Percentiles rank a stretch among this genome's conserved stretches.
phyloP scores from a whole-genome alignment of 495 filamentous ascomycete species.

The Podospora australis region DNA sequence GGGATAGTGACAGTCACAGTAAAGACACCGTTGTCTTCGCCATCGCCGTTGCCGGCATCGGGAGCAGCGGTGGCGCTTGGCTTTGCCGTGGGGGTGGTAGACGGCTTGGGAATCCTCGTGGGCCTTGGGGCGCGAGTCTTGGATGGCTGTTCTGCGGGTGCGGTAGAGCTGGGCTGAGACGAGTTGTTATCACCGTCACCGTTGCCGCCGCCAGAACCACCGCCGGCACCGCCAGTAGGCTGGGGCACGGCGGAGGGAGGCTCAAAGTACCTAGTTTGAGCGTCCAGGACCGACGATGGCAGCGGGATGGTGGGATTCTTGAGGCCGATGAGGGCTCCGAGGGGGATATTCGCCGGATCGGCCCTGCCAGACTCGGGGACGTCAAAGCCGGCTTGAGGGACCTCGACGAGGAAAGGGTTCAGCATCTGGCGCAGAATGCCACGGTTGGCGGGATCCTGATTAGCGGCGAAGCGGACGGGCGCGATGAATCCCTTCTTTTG shows the following conservation, averaged over 20 bases:
- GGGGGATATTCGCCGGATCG: constrained; percentile 18
- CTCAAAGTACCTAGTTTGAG: constrained; percentile 1
- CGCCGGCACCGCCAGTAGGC: neutral
- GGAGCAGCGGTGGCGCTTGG: neutral
- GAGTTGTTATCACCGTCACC: neutral
- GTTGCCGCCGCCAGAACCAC: neutral
- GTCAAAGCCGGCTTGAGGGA: constrained; percentile 21
- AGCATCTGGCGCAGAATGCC: constrained; percentile 32
- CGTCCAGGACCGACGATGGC: neutral
- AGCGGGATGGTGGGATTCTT: constrained; percentile 5
- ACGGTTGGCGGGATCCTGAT: constrained; percentile 15
- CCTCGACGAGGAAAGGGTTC: constrained; percentile 29
- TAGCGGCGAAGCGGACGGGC: constrained; percentile 22
- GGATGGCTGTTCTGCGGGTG: neutral
- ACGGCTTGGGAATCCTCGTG: neutral
- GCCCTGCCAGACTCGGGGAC: constrained; percentile 13
- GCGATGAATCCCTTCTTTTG: constrained; percentile 8
- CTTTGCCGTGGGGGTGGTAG: neutral
- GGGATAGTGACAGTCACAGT: neutral
- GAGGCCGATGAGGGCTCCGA: constrained; percentile 18
- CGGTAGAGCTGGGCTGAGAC: neutral
- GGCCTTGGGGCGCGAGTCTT: neutral
- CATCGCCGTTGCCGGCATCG: neutral
- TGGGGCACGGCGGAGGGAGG: neutral
- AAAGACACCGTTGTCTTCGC: neutral